A percentile compares a stretch with the other conserved stretches of the same genome.
These are phyloP conservation scores for Penicillium crystallinum DNA, from an alignment of 495 filamentous ascomycete species.

Conservation along the genomic window DNA sequence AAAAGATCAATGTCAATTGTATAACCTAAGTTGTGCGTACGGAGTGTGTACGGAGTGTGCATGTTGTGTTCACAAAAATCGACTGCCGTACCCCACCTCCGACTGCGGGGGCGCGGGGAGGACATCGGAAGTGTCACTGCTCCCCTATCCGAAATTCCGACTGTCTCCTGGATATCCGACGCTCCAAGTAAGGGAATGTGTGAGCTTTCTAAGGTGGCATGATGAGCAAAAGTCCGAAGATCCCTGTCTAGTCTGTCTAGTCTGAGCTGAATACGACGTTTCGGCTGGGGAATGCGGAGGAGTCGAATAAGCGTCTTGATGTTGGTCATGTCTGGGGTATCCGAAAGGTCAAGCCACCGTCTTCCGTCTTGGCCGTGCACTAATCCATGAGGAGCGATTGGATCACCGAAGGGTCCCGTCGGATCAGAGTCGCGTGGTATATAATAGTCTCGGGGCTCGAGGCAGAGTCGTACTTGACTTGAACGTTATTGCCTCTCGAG, in stretches of 20 bases:
- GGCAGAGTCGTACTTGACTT: background rate
- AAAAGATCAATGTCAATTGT: too few relatives aligned
- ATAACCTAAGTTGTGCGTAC: too few relatives aligned
- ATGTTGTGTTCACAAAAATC: background rate
- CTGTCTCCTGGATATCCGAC: constrained; percentile 10
- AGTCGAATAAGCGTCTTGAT: constrained; percentile 18
- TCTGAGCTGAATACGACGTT: background rate
- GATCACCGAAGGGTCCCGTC: constrained; percentile 8
- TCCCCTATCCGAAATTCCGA: constrained; percentile 7
- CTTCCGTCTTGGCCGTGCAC: background rate
- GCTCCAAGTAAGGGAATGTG: constrained; percentile 11
- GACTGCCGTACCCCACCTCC: background rate
- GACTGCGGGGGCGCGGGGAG: constrained; percentile 5
- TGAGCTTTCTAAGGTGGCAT: background rate
- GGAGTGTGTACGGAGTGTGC: too few relatives aligned
- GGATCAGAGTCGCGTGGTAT: constrained; percentile 8
- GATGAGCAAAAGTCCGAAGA: background rate
- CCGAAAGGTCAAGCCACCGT: background rate
- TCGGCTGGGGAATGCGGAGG: background rate
- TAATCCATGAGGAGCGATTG: background rate
- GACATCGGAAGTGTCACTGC: constrained; percentile 17
- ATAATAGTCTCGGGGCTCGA: background rate
- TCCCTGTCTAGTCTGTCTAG: background rate
- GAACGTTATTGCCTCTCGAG: background rate
- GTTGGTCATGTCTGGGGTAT: constrained; percentile 15